Base-by-base conservation (phyloP, 306 rosid genomes). In the Potentilla sterilis region DNA sequence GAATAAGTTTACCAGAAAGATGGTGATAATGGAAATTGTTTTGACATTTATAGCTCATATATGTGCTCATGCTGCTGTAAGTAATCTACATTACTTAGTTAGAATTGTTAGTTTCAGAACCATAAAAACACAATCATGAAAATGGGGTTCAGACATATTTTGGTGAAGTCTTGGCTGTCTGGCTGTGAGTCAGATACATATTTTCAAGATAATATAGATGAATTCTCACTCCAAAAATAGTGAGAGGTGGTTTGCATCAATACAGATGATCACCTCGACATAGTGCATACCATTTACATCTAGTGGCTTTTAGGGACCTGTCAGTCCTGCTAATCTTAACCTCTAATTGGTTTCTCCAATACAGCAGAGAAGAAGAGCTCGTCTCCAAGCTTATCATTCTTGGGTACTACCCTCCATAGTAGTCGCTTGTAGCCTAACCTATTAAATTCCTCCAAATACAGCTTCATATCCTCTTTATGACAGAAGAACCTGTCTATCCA, bases 401-500 rank as follows among this genome's bases (percentile, higher is more conserved):
- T 73, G 14, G 78, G 40, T 2, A 41, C 73, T 52, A 65, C 63
- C 37, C 81, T 72, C 77, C 77, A 51, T 18, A 64, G 44, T n/a
- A 72, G 9, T 18, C 55, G 73, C 14, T 49, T 79, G 55, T 66
- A 79, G 10, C 61, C 42, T 64, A 72, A 61, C 59, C 78, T 66
- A 6, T 11, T 64, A 15, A 79, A 79, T 74, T 65, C 73, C 7
- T 64, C 40, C 62, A 72, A 14, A 73, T 73, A 42, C 57, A n/a
- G 13, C 59, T 79, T 51, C 69, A 61, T 78, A 19, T 62, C 77
- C 69, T 40, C 77, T 42, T 24, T 62, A 19, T 37, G 37, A 73
- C 69, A 54, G 64, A 79, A 73, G 78, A 65, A 79, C 0, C 68
- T 44, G 74, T 73, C 82, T 24, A 79, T 72, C 82, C 78, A 79